Conservation (phyloP, 1,139 yeast genomes). For the Spencermartinsiella ligniputridi region DNA sequence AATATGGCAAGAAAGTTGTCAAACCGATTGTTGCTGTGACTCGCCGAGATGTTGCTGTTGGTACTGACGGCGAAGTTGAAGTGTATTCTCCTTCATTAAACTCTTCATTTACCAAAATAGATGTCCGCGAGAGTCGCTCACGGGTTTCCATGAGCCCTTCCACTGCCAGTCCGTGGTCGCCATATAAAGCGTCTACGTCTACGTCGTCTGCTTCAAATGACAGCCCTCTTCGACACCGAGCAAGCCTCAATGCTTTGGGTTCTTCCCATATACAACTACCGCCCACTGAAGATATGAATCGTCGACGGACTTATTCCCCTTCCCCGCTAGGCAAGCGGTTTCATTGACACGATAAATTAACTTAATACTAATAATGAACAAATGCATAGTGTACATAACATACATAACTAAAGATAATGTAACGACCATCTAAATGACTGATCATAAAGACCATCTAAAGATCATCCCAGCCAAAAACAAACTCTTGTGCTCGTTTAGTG, state of each 20-base stretch:
- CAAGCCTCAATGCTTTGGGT: slow-evolving; percentile 4
- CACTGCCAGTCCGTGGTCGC: slow-evolving; percentile 13
- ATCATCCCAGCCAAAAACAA: slow-evolving; percentile 55
- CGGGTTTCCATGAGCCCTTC: slow-evolving; percentile 28
- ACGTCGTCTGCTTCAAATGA: background rate
- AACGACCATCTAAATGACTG: too few relatives aligned
- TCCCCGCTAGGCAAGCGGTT: background rate
- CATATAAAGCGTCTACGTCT: background rate
- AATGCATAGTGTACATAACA: too few relatives aligned
- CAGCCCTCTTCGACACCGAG: slow-evolving; percentile 5
- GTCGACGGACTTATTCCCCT: background rate
- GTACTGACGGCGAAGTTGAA: slow-evolving; percentile 44
- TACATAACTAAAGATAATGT: background rate
- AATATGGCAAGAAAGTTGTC: slow-evolving; percentile 62
- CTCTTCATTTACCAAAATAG: slow-evolving; percentile 43
- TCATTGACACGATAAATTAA: too few relatives aligned
- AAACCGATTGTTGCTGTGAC: slow-evolving; percentile 52
- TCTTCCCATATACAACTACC: background rate
- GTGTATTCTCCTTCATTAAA: slow-evolving; percentile 39
- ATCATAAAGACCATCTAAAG: slow-evolving; percentile 25
- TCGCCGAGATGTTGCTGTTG: slow-evolving; percentile 60
- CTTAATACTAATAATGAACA: too few relatives aligned
- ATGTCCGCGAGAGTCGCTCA: slow-evolving; percentile 33
- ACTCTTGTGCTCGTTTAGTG: slow-evolving; percentile 34
- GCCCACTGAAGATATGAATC: background rate